phyloP scores from a whole-genome alignment of 768 basidiomycete genomes.

The Coprinopsis strossmayeri region DNA sequence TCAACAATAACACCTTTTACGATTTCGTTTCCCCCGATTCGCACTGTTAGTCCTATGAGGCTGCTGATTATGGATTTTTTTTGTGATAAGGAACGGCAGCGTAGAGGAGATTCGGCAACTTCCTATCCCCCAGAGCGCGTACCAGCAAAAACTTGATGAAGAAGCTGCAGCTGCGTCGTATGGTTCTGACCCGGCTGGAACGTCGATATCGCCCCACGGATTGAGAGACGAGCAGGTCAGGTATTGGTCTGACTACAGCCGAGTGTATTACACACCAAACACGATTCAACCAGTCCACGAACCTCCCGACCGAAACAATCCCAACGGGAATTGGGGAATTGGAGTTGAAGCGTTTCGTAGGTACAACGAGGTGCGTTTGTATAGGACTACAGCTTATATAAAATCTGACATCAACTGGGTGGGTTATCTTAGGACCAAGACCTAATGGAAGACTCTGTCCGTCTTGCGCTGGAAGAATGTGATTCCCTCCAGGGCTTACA shows the following conservation, averaged over 20 bases:
- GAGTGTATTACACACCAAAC: conserved; percentile 58
- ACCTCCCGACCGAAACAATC: conserved; percentile 44
- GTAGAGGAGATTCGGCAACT: conserved; percentile 12
- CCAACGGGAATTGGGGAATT: conserved; percentile 49
- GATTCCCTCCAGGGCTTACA: conserved; percentile 75
- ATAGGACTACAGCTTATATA: not conserved
- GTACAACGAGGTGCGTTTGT: conserved; percentile 48
- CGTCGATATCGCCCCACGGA: too few relatives aligned
- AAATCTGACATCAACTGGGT: not conserved
- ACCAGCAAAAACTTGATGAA: conserved; percentile 31
- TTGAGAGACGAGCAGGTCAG: conserved; percentile 34
- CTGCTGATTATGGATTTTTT: not conserved
- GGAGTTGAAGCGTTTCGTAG: conserved; percentile 46
- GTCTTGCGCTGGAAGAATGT: conserved; percentile 69
- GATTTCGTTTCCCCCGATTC: too few relatives aligned
- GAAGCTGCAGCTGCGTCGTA: too few relatives aligned
- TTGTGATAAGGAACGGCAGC: conserved; percentile 8
- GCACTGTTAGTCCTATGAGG: not conserved
- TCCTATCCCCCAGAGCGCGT: conserved; percentile 45
- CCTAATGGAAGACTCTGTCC: conserved; percentile 63
- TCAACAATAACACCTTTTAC: too few relatives aligned
- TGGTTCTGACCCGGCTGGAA: too few relatives aligned
- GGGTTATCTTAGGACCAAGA: conserved; percentile 48
- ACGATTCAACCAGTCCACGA: conserved; percentile 62
- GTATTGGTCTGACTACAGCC: conserved; percentile 68